A percentile compares a stretch with the other conserved stretches of the same genome.
Conservation (phyloP, 495 filamentous ascomycete species). For the Lichenothelia convexa region DNA sequence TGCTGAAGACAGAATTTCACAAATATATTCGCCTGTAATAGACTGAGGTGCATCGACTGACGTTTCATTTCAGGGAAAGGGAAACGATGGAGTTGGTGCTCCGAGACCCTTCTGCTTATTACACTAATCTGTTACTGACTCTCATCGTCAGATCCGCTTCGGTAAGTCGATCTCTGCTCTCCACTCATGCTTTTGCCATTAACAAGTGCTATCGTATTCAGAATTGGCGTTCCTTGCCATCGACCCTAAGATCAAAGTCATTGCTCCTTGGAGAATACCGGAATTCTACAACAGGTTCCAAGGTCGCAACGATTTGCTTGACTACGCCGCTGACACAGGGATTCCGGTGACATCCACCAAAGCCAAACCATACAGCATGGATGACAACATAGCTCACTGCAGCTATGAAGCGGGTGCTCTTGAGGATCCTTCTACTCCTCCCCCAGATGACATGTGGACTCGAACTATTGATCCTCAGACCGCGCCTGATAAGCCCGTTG, state of each 20-base stretch:
- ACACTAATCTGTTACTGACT: constrained; percentile 80
- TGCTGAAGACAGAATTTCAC: no score
- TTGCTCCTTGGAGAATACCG: constrained; percentile 75
- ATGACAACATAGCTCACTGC: constrained; percentile 67
- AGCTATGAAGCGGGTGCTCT: constrained; percentile 73
- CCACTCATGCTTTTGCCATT: no score
- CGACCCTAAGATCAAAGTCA: no score
- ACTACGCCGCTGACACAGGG: constrained; percentile 58
- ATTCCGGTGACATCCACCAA: constrained; percentile 83
- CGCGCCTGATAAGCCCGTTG: constrained; percentile 56
- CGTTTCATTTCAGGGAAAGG: no score
- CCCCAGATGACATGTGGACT: constrained; percentile 75
- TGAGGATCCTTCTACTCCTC: constrained; percentile 45
- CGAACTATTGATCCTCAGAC: constrained; percentile 54
- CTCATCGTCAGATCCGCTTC: constrained; percentile 78
- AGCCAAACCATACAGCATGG: constrained; percentile 70
- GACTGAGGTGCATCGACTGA: no score
- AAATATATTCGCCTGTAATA: no score
- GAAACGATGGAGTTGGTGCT: no score
- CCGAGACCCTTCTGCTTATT: no score
- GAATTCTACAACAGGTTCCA: constrained; percentile 68
- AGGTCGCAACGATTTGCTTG: constrained; percentile 74
- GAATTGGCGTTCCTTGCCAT: no score
- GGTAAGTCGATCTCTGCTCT: no score
- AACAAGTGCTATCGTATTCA: no score